Base-by-base conservation (phyloP, 176 grass and related monocot species). In the Rhynchospora pubera region DNA sequence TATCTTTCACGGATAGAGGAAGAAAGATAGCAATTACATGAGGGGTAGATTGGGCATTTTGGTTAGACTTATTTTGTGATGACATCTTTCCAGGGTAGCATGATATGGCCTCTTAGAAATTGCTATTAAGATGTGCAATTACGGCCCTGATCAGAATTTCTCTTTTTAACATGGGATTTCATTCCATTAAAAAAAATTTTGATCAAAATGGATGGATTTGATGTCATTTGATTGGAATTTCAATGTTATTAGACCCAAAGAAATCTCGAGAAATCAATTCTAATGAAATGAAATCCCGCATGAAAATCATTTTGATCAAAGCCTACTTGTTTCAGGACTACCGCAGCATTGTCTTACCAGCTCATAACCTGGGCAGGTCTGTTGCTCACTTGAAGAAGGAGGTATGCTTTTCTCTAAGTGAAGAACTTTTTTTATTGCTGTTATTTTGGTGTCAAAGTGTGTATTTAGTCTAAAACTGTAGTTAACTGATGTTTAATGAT, bases 361-460 rank as follows among this genome's bases (percentile, higher is more conserved):
- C 30, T 66, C 11, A 23, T 6, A 50, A 75, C 52, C 46, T 75
- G 46, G 11, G 10, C 12, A 75, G 46, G 21, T 75, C 46, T 23
- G 70, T 52, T 24, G 16, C 22, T 12, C 70, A 75, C 70, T 52
- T 75, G 21, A 75, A 75, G 46, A 75, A 75, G 21, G 70, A 75
- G 70, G 70, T 52, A 23, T 7, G 21, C 26, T 75, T 52, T 28
- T 11, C 12, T 72, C 44, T 16, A 65, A 32, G 62, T 0, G 62
- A 65, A 65, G 62, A 34, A 34, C 30, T 65, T 65, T 32, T n/a
- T 65, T 65, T 65, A 32, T 4, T 68, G 12, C 65, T 68, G 5
- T 43, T 68, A 42, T 68, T 68, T 9, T 18, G 14, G 15, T 68
- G 14, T 68, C 15, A 43, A 68, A 42, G 39, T 22, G 2, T 16